These are phyloP conservation scores for Podospora comata DNA, from an alignment of 495 filamentous ascomycete species.

Conservation along the genomic window DNA sequence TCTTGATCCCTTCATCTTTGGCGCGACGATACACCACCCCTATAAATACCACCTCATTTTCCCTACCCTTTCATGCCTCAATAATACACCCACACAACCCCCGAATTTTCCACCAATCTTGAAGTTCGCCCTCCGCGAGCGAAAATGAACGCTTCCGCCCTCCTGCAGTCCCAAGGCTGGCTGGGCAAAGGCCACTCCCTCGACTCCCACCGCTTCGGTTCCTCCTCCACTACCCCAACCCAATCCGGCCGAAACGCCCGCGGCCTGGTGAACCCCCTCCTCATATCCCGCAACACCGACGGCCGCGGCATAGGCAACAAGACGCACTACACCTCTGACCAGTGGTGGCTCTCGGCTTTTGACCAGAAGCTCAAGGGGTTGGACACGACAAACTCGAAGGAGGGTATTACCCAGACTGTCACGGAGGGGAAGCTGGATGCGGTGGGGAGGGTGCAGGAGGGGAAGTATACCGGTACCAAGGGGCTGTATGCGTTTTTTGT, in stretches of 20 bases:
- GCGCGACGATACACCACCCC: background rate
- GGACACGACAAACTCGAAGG: constrained; percentile 49
- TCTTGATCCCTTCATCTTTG: background rate
- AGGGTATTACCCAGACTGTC: constrained; percentile 48
- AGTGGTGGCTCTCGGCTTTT: constrained; percentile 81
- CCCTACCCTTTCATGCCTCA: background rate
- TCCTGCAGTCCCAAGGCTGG: constrained; percentile 74
- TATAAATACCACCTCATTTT: background rate
- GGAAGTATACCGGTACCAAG: constrained; percentile 46
- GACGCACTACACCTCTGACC: constrained; percentile 60
- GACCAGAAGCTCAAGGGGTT: constrained; percentile 73
- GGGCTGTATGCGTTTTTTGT: constrained; percentile 84
- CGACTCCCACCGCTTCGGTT: constrained; percentile 35
- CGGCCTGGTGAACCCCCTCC: constrained; percentile 65
- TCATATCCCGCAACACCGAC: constrained; percentile 65
- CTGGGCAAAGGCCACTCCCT: constrained; percentile 71
- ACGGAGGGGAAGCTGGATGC: constrained; percentile 52
- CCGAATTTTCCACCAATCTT: background rate
- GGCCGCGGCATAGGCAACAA: constrained; percentile 66
- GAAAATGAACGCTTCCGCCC: constrained; percentile 31
- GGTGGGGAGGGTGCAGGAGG: constrained; percentile 37
- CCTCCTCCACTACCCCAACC: background rate
- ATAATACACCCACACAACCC: background rate
- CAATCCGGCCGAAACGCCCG: constrained; percentile 54
- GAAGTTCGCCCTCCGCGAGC: background rate